Evolutionary conservation across 805 yeast genomes (phyloP).

Genomic region (Kuraishia borneana): DNA sequence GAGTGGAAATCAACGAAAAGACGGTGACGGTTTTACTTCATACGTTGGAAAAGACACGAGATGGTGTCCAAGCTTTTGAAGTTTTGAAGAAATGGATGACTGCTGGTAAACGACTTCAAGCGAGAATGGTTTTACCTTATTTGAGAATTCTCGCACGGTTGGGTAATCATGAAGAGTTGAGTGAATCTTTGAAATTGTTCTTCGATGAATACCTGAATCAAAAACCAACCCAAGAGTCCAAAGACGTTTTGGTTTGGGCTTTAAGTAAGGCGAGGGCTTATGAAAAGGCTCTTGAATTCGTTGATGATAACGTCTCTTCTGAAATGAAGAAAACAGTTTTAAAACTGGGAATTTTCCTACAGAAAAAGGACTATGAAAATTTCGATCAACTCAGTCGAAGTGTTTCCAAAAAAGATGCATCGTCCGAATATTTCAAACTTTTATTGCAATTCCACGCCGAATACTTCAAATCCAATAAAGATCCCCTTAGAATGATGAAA

Average conservation of each 20-base stretch:
- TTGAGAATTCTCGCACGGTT: not conserved
- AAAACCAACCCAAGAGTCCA: not conserved
- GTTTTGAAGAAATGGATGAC: constrained; percentile 7
- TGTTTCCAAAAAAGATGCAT: not conserved
- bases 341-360: not conserved
- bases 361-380: not conserved
- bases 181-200: not conserved
- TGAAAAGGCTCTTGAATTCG: not conserved
- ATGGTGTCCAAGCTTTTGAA: constrained; percentile 21
- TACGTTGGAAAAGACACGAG: constrained; percentile 23
- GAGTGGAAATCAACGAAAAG: constrained; percentile 14
- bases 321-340: too few species aligned
- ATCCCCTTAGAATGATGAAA: too few species aligned
- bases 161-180: not conserved
- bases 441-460: not conserved
- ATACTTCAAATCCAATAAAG: not conserved
- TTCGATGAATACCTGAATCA: not conserved
- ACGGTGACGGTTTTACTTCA: constrained; percentile 22
- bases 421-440: not conserved
- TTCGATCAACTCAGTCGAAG: not conserved
- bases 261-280: not conserved
- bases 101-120: not conserved
- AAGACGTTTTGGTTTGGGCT: not conserved
- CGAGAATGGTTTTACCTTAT: not conserved
- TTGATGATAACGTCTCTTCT: not conserved